Percentiles rank a stretch among this genome's conserved stretches.
These are phyloP conservation scores for sorghum (Sorghum bicolor) DNA, from an alignment of 176 grass and related monocot genomes.

Conservation along the genomic window DNA sequence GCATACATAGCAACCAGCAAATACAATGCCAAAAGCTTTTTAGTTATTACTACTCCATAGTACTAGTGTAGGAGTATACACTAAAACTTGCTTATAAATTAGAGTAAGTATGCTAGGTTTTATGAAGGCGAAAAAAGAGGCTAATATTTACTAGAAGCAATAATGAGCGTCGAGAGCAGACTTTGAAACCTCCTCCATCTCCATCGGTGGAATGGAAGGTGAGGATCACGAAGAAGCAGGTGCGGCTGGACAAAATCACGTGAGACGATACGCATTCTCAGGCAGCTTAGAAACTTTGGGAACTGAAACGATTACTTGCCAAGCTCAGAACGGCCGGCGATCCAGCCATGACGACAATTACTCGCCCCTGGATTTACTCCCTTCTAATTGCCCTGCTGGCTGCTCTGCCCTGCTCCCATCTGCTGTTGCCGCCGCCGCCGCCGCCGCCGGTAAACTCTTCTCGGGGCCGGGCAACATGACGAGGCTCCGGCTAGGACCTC, in stretches of 20 bases:
- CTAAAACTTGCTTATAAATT: background rate
- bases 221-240: background rate
- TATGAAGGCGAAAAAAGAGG: background rate
- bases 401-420: background rate
- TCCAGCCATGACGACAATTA: background rate
- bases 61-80: too few relatives aligned
- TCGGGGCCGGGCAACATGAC: conserved; percentile 2
- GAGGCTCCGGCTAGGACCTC: background rate
- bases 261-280: background rate
- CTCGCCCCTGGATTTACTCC: background rate
- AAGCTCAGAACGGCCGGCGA: background rate
- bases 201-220: background rate
- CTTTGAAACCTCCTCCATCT: background rate
- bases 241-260: background rate
- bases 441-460: background rate
- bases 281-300: background rate
- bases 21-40: too few relatives aligned
- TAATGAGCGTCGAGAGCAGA: background rate
- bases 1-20: too few relatives aligned
- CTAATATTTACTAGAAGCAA: background rate
- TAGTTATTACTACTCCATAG: too few relatives aligned
- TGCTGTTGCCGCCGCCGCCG: background rate
- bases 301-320: background rate
- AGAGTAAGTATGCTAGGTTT: background rate
- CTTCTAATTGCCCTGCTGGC: background rate